Evolutionary conservation across 371 early-diverging fungal genomes (phyloP).

Genomic region (Mucor velutinosus): DNA sequence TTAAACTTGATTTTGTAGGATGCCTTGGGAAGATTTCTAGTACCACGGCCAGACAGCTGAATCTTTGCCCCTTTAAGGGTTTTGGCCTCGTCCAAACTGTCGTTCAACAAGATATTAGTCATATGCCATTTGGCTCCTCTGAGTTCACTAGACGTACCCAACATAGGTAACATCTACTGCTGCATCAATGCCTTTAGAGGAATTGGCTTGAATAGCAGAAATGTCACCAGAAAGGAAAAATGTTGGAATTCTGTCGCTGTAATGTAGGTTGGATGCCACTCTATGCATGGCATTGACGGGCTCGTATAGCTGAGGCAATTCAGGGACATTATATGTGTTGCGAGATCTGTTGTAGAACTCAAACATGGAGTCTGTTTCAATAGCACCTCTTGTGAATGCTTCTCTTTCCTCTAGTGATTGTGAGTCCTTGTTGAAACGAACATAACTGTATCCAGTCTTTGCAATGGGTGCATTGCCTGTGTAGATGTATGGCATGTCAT

Average conservation of each 20-base stretch:
- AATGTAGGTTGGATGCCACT: slow-evolving; percentile 12
- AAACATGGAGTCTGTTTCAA: slow-evolving; percentile 7
- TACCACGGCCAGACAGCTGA: slow-evolving; percentile 25
- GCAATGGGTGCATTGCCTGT: slow-evolving; percentile 22
- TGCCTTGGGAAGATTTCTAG: slow-evolving; percentile 19
- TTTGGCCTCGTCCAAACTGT: background rate
- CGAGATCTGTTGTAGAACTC: slow-evolving; percentile 23
- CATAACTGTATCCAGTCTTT: slow-evolving; percentile 19
- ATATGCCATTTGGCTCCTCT: background rate
- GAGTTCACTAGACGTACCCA: slow-evolving; percentile 3
- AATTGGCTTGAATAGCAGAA: background rate
- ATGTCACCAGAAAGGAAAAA: slow-evolving; percentile 14
- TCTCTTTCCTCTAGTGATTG: background rate
- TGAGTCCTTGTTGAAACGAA: slow-evolving; percentile 4
- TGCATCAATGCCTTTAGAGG: slow-evolving; percentile 2
- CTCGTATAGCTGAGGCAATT: slow-evolving; percentile 3
- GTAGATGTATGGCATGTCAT: slow-evolving; percentile 7
- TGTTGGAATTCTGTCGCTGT: slow-evolving; percentile 21
- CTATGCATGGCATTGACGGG: slow-evolving; percentile 19
- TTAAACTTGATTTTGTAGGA: slow-evolving; percentile 26
- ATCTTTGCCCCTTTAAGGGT: slow-evolving; percentile 6
- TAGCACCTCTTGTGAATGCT: slow-evolving; percentile 12
- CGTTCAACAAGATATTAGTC: background rate
- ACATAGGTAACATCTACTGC: slow-evolving; percentile 7
- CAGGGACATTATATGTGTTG: slow-evolving; percentile 7